These are phyloP conservation scores for Jatropha multifida DNA, from an alignment of 441 rosid genomes.

Conservation along the genomic window DNA sequence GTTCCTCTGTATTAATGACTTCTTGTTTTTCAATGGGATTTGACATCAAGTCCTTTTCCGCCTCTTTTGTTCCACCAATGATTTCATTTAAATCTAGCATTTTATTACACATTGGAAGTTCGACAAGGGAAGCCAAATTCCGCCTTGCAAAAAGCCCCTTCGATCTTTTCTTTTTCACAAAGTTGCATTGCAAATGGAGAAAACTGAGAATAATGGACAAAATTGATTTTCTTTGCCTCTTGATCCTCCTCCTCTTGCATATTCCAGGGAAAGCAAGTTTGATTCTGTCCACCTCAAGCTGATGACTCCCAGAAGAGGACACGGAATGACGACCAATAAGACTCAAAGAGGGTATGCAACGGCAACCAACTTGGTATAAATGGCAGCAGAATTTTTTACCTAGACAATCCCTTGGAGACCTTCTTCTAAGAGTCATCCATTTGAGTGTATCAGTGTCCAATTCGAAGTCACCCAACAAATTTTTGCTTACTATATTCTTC, in stretches of 20 bases:
- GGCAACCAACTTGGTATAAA: not conserved
- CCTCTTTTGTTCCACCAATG: too few species aligned
- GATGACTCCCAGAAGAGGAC: not conserved
- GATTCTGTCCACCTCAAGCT: too few species aligned
- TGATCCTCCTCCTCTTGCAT: not conserved
- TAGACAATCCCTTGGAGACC: not conserved
- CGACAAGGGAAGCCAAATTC: not conserved
- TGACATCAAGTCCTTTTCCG: not conserved
- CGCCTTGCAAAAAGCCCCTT: not conserved
- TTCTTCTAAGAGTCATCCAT: not conserved
- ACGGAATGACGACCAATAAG: not conserved
- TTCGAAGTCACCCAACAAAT: not conserved
- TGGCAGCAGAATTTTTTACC: too few species aligned
- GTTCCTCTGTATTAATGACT: not conserved
- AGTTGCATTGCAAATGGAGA: not conserved
- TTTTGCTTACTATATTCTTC: not conserved
- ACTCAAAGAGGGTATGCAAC: not conserved
- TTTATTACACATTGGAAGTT: not conserved
- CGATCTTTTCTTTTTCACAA: slow-evolving; percentile 1
- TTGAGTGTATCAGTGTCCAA: not conserved
- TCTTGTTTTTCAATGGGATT: not conserved
- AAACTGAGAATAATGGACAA: not conserved
- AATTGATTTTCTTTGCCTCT: not conserved
- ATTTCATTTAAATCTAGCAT: not conserved
- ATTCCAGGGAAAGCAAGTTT: not conserved